These are phyloP conservation scores for Penicillium steckii DNA, from an alignment of 495 filamentous ascomycete species.

Conservation along the genomic window DNA sequence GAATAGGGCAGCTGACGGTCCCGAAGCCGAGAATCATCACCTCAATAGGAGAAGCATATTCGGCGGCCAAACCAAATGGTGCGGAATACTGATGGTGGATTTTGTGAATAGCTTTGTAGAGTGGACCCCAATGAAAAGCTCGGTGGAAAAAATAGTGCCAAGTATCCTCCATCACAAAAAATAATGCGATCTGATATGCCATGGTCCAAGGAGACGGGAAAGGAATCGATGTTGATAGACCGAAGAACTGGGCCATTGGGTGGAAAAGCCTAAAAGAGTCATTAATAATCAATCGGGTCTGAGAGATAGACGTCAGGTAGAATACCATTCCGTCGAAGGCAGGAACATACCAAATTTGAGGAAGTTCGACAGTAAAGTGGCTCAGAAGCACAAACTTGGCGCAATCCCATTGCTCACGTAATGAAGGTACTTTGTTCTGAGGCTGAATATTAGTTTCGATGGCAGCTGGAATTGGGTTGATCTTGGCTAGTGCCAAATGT, in stretches of 20 bases:
- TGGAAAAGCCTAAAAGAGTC: slow-evolving; percentile 73
- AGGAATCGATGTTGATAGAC: slow-evolving; percentile 83
- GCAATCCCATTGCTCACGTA: slow-evolving; percentile 90
- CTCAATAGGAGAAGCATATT: slow-evolving; percentile 97
- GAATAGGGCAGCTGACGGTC: slow-evolving; percentile 76
- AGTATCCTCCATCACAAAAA: slow-evolving; percentile 94
- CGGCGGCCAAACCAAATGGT: slow-evolving; percentile 92
- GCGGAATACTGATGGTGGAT: slow-evolving; percentile 98
- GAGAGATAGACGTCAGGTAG: not conserved
- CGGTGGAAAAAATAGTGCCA: slow-evolving; percentile 99
- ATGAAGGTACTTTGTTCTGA: slow-evolving; percentile 85
- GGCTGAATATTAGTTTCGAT: slow-evolving; percentile 2
- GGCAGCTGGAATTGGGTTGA: slow-evolving; percentile 5
- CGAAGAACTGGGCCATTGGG: slow-evolving; percentile 90
- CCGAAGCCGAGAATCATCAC: slow-evolving; percentile 95
- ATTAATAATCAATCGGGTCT: slow-evolving; percentile 3
- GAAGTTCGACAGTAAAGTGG: slow-evolving; percentile 96
- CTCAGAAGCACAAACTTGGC: slow-evolving; percentile 85
- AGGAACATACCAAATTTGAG: slow-evolving; percentile 72
- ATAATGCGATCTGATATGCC: slow-evolving; percentile 85
- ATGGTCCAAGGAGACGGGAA: slow-evolving; percentile 85
- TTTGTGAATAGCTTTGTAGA: slow-evolving; percentile 96
- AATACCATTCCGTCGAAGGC: slow-evolving; percentile 14
- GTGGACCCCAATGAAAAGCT: slow-evolving; percentile 88
- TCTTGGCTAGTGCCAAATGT: slow-evolving; percentile 11